Evolutionary conservation across 1,139 yeast genomes (phyloP), one percentile per base, ranked within the genome.

Genomic region (Candida gigantensis): DNA sequence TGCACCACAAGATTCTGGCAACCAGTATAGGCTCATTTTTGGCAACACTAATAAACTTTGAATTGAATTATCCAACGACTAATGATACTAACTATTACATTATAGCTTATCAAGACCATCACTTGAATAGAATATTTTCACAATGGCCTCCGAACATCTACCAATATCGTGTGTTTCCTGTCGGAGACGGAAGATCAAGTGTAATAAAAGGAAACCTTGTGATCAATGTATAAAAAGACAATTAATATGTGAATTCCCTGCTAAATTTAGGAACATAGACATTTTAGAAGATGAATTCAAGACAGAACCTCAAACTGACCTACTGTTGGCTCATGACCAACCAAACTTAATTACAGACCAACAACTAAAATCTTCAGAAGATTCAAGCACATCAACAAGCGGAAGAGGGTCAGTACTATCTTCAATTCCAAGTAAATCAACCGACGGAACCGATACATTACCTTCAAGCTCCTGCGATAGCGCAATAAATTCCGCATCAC

Each of bases 81-180:
- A n/a, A n/a, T 18, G 19, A 18, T 18, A 18, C 19, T 18, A 18
- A 18, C 19, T 6, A n/a, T n/a, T n/a, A n/a, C n/a, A n/a, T n/a
- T n/a, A n/a, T n/a, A n/a, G n/a, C n/a, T n/a, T n/a, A n/a, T n/a
- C n/a, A n/a, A n/a, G n/a, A n/a, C n/a, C n/a, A n/a, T n/a, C n/a
- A n/a, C n/a, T n/a, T n/a, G n/a, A n/a, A n/a, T n/a, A n/a, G n/a
- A n/a, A n/a, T 25, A 29, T 20, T 17, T 4, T 13, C 6, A 25
- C 5, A 15, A 35, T 17, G 16, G 37, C 41, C 39, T 23, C 58
- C 6, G 72, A 65, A 37, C 47, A 51, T 10, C 53, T 61, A 24
- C 73, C 73, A 16, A 68, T 68, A 14, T 65, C 72, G 2, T 68
- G 74, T 44, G 52, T 65, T n/a, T 64, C 71, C 9, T 68, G 74